These are phyloP conservation scores for Colletotrichum endophyticum DNA, from an alignment of 2,329 filamentous ascomycete species.

Conservation along the genomic window DNA sequence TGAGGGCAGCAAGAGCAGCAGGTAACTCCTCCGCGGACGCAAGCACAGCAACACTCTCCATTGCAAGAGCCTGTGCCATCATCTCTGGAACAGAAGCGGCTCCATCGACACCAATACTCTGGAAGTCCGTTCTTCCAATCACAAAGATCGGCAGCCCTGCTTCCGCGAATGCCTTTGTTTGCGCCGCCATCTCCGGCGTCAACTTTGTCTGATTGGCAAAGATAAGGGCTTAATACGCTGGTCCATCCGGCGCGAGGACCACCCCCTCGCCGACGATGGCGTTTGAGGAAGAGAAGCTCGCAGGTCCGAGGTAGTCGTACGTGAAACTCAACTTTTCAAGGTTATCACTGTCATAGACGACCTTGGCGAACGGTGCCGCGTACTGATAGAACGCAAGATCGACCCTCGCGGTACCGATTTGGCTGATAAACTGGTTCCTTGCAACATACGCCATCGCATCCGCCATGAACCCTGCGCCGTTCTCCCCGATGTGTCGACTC, in stretches of 20 bases:
- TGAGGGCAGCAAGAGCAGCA: neutral
- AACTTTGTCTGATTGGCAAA: constrained; percentile 25
- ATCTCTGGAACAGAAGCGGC: neutral
- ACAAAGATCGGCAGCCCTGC: constrained; percentile 26
- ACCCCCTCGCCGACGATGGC: constrained; percentile 4
- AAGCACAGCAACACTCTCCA: neutral
- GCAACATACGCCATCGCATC: constrained; percentile 22
- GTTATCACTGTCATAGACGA: neutral
- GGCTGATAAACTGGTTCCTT: constrained; percentile 20
- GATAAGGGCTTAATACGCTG: constrained; percentile 26
- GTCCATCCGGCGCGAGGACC: constrained; percentile 24
- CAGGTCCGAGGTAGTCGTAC: constrained; percentile 24
- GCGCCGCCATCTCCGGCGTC: constrained; percentile 14
- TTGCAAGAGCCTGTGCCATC: neutral
- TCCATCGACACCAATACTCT: neutral
- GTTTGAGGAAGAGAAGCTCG: constrained; percentile 11
- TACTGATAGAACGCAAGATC: constrained; percentile 12
- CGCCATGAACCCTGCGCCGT: neutral
- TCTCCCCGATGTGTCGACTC: neutral
- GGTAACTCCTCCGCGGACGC: neutral
- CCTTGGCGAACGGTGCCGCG: constrained; percentile 19
- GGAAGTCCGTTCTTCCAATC: constrained; percentile 3
- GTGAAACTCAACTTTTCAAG: constrained; percentile 16
- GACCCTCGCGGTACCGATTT: constrained; percentile 22
- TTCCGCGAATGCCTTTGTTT: constrained; percentile 21